Evolutionary conservation across 306 rosid species (phyloP).

Genomic region (Pyrus communis): DNA sequence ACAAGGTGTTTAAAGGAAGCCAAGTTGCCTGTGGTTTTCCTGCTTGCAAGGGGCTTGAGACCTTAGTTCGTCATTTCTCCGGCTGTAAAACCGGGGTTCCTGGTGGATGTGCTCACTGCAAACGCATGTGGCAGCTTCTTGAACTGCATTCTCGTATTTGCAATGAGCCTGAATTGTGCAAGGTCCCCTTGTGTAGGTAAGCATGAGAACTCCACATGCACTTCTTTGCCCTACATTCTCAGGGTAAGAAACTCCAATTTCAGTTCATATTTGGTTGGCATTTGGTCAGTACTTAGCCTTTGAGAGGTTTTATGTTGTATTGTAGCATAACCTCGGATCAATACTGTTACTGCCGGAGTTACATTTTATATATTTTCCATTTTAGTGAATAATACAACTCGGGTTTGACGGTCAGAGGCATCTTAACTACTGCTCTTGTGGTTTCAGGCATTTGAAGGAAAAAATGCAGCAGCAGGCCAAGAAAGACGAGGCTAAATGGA

Average conservation of each 20-base stretch:
- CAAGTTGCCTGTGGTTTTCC: slow-evolving; percentile 33
- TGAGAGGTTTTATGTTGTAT: not conserved
- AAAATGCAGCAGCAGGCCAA: slow-evolving; percentile 34
- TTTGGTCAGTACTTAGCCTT: not conserved
- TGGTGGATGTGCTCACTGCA: slow-evolving; percentile 52
- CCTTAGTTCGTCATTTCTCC: slow-evolving; percentile 44
- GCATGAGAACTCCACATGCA: not conserved
- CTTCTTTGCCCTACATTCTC: not conserved
- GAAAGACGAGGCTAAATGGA: slow-evolving; percentile 44
- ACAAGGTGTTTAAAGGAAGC: slow-evolving; percentile 32
- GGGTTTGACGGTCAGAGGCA: not conserved
- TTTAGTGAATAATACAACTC: not conserved
- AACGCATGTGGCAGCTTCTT: slow-evolving; percentile 59
- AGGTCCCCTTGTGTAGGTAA: slow-evolving; percentile 52
- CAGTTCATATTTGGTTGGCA: not conserved
- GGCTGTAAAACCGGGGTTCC: slow-evolving; percentile 37
- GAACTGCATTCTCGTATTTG: slow-evolving; percentile 52
- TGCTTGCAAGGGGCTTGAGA: slow-evolving; percentile 52
- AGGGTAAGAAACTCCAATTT: not conserved
- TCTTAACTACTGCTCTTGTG: not conserved
- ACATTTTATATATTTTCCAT: not conserved
- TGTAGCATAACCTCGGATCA: not conserved
- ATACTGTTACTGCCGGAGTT: not conserved
- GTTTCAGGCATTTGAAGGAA: slow-evolving; percentile 33
- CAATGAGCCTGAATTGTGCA: slow-evolving; percentile 38